A percentile compares a stretch with the other conserved stretches of the same genome.
These are phyloP conservation scores for Elaeagnus macrophylla DNA, from an alignment of 306 rosid genomes.

Conservation along the genomic window DNA sequence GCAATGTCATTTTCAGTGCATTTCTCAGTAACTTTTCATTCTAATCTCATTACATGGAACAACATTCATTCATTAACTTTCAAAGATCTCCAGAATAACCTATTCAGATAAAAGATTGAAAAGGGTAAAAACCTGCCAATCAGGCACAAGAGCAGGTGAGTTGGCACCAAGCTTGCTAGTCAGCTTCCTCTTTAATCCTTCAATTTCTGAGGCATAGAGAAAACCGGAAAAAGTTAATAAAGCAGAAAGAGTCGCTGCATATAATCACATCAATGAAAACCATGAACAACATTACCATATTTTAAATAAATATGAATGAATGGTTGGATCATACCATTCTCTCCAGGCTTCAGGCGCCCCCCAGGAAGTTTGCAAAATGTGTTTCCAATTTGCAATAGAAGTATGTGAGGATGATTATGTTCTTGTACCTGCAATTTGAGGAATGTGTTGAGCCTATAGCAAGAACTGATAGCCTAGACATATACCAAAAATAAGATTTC, in stretches of 20 bases:
- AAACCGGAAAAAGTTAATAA: conserved; percentile 4
- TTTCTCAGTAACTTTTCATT: no score
- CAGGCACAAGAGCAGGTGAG: conserved; percentile 70
- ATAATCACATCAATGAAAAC: no score
- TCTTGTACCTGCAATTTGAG: conserved; percentile 76
- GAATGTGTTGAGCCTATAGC: conserved; percentile 8
- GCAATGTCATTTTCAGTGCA: no score
- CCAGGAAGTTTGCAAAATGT: conserved; percentile 99
- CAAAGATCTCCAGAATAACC: background rate
- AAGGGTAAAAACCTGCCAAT: conserved; percentile 63
- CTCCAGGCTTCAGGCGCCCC: conserved; percentile 97
- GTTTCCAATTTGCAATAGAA: conserved; percentile 92
- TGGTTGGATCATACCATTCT: conserved; percentile 54
- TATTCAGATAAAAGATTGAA: background rate
- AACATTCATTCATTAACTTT: no score
- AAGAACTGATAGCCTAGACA: conserved; percentile 1
- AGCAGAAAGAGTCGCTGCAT: conserved; percentile 7
- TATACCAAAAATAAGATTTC: no score
- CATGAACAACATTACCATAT: no score
- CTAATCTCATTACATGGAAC: no score
- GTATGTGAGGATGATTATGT: conserved; percentile 97
- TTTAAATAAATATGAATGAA: background rate
- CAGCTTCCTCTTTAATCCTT: conserved; percentile 89
- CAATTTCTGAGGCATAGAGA: conserved; percentile 47
- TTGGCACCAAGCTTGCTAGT: conserved; percentile 97